Conservation (phyloP, 768 basidiomycete species). For the Paxillus rubicundulus region DNA sequence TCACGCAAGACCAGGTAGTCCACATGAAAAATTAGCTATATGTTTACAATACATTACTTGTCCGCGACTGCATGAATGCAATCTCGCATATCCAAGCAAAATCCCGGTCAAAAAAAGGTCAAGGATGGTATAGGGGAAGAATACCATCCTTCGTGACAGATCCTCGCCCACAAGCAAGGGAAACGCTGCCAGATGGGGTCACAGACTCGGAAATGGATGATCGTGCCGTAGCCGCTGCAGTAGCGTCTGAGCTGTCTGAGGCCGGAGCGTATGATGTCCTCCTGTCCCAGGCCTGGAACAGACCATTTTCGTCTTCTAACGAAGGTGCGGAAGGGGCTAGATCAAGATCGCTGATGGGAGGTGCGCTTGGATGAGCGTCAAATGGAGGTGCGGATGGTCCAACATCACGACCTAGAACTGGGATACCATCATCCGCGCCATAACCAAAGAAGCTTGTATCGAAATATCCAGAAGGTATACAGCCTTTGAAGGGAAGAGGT, state of each 20-base stretch:
- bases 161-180: slow-evolving; percentile 3
- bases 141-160: slow-evolving; percentile 12
- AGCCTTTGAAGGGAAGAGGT: slow-evolving; percentile 39
- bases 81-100: not conserved
- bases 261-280: slow-evolving; percentile 1
- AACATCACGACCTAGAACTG: slow-evolving; percentile 32
- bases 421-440: slow-evolving; percentile 29
- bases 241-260: slow-evolving; percentile 4
- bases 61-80: slow-evolving; percentile 11
- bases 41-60: slow-evolving; percentile 21
- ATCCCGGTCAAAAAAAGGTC: slow-evolving; percentile 6
- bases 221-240: not conserved
- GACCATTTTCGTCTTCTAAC: slow-evolving; percentile 22
- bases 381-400: slow-evolving; percentile 48
- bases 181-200: not conserved
- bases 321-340: slow-evolving; percentile 50
- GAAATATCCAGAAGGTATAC: slow-evolving; percentile 38
- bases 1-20: not conserved
- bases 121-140: slow-evolving; percentile 31
- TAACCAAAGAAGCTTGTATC: slow-evolving; percentile 38
- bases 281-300: slow-evolving; percentile 23
- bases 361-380: slow-evolving; percentile 35
- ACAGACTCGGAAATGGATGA: not conserved
- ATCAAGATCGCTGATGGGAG: slow-evolving; percentile 26
- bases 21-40: slow-evolving; percentile 21